Percentiles rank a stretch among this genome's conserved stretches.
These are phyloP conservation scores for Boletus smithii DNA, from an alignment of 1,284 basidiomycete species.

Conservation along the genomic window DNA sequence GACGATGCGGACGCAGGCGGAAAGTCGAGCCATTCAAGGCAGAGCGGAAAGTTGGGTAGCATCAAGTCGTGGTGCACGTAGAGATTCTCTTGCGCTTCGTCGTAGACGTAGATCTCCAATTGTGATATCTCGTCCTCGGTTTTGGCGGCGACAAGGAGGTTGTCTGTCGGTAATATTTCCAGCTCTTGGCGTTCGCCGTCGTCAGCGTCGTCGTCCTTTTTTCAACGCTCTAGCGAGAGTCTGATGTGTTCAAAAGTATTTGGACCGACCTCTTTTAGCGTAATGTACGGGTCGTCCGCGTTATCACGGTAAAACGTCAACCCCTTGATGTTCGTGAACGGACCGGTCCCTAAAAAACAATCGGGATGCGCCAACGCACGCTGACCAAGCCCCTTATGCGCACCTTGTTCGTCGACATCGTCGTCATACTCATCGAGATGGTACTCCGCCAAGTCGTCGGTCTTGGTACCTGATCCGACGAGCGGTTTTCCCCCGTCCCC, in stretches of 20 bases:
- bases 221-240: slow-evolving; percentile 6
- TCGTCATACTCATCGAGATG: slow-evolving; percentile 95
- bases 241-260: neutral
- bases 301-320: slow-evolving; percentile 90
- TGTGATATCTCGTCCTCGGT: slow-evolving; percentile 97
- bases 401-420: slow-evolving; percentile 52
- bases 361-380: neutral
- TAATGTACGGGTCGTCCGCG: slow-evolving; percentile 96
- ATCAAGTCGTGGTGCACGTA: slow-evolving; percentile 98
- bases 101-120: slow-evolving; percentile 93
- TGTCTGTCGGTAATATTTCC: slow-evolving; percentile 87
- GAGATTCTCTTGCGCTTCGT: slow-evolving; percentile 88
- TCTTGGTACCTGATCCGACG: slow-evolving; percentile 42
- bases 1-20: slow-evolving; percentile 49
- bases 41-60: slow-evolving; percentile 96
- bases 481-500: slow-evolving; percentile 44
- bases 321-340: slow-evolving; percentile 96
- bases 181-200: slow-evolving; percentile 88
- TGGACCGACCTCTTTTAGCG: slow-evolving; percentile 79
- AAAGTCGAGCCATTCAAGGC: slow-evolving; percentile 99
- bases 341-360: slow-evolving; percentile 62
- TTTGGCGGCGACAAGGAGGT: slow-evolving; percentile 89
- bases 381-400: slow-evolving; percentile 1
- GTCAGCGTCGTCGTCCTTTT: slow-evolving; percentile 69
- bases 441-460: slow-evolving; percentile 70